Conservation (phyloP, 2,329 filamentous ascomycete genomes). For the Trichoderma arundinaceum region DNA sequence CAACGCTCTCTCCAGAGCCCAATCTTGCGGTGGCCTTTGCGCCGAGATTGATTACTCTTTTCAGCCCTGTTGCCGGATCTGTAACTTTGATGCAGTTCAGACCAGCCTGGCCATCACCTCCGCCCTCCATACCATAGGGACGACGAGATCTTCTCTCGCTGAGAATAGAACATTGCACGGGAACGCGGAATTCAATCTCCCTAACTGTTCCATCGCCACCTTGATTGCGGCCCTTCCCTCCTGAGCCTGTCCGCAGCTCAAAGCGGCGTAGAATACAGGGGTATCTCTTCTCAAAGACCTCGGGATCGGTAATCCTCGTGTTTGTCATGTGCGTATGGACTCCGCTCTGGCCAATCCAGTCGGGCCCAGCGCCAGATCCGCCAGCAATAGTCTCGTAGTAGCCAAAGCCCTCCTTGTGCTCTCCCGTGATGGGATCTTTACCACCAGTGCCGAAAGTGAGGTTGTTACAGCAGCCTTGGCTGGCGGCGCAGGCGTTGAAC, state of each 20-base stretch:
- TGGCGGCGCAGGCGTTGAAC: constrained; percentile 78
- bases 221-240: constrained; percentile 63
- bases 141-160: constrained; percentile 74
- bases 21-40: constrained; percentile 66
- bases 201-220: constrained; percentile 79
- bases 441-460: constrained; percentile 84
- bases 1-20: constrained; percentile 63
- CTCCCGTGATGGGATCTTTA: constrained; percentile 61
- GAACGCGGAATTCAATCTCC: constrained; percentile 81
- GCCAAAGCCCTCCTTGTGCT: constrained; percentile 67
- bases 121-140: constrained; percentile 77
- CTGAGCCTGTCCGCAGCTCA: constrained; percentile 63
- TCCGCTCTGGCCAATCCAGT: constrained; percentile 74
- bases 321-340: constrained; percentile 91
- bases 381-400: constrained; percentile 89
- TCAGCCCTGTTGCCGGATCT: constrained; percentile 33
- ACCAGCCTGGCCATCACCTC: constrained; percentile 70
- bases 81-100: constrained; percentile 55
- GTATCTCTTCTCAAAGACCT: constrained; percentile 79
- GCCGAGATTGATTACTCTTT: constrained; percentile 59
- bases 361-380: constrained; percentile 73
- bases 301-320: constrained; percentile 80
- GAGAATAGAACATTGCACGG: constrained; percentile 78
- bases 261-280: constrained; percentile 72
- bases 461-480: constrained; percentile 83